phyloP scores from a whole-genome alignment of 2,329 filamentous ascomycete species.

The Trematosphaeria pertusa region DNA sequence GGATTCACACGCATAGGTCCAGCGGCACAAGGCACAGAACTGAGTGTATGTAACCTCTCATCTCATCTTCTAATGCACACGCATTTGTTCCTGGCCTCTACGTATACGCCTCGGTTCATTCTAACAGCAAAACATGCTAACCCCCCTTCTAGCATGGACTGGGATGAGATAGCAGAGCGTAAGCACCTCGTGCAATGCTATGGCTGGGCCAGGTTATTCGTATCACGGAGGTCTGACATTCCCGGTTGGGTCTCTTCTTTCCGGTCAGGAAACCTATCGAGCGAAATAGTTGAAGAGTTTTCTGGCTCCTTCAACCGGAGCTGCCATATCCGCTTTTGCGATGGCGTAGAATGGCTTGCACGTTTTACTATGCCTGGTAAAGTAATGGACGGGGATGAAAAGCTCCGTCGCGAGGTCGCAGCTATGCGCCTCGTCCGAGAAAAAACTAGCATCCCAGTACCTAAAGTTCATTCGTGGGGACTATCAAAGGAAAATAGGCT shows the following conservation, averaged over 20 bases:
- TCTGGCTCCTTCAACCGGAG: constrained; percentile 19
- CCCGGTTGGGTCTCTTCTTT: constrained; percentile 9
- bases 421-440: constrained; percentile 13
- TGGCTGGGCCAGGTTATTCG: constrained; percentile 1
- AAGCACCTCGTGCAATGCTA: not conserved
- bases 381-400: constrained; percentile 17
- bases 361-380: constrained; percentile 14
- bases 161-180: constrained; percentile 6
- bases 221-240: not conserved
- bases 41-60: no score
- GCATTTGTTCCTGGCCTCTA: no score
- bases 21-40: no score
- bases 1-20: no score
- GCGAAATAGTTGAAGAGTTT: constrained; percentile 6
- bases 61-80: no score
- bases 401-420: constrained; percentile 15
- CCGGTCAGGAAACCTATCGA: constrained; percentile 1
- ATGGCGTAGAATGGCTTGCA: constrained; percentile 15
- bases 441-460: constrained; percentile 17
- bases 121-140: no score
- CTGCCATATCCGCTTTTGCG: constrained; percentile 8
- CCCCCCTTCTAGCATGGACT: constrained; percentile 8
- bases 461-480: constrained; percentile 16
- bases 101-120: no score
- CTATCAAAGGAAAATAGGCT: constrained; percentile 12